phyloP scores from a whole-genome alignment of 1,139 yeast genomes.

The Saccharomyces hybrid region DNA sequence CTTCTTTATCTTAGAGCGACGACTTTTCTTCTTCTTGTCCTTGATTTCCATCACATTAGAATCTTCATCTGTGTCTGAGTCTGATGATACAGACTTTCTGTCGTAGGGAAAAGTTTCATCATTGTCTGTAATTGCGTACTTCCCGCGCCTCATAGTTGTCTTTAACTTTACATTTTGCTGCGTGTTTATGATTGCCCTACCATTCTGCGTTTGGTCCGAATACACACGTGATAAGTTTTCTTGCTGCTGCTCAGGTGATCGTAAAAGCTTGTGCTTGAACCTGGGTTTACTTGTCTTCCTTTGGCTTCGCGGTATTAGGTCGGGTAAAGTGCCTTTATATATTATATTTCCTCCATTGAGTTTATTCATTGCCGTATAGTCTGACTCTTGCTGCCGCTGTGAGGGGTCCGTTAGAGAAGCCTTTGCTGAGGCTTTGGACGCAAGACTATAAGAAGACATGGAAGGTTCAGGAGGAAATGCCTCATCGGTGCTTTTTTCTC shows the following conservation, averaged over 20 bases:
- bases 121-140: constrained; percentile 2
- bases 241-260: constrained; percentile 2
- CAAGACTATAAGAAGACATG: not conserved
- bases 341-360: constrained; percentile 14
- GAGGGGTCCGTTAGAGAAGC: not conserved
- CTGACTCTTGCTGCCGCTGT: not conserved
- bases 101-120: constrained; percentile 3
- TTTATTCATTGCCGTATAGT: constrained; percentile 12
- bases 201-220: constrained; percentile 9
- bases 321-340: constrained; percentile 25
- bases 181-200: constrained; percentile 15
- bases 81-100: not conserved
- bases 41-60: constrained; percentile 5
- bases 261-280: constrained; percentile 11
- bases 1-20: constrained; percentile 11
- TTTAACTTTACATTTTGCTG: constrained; percentile 16
- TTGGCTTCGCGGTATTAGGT: constrained; percentile 21
- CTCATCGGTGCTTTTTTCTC: not conserved
- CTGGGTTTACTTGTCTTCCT: constrained; percentile 16
- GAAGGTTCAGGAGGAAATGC: not conserved
- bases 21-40: constrained; percentile 11
- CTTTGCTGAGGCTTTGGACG: not conserved
- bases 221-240: not conserved
- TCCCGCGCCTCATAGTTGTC: constrained; percentile 19
- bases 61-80: not conserved